Base-by-base conservation (phyloP, 305 asterid genomes). In the Euphrasia arctica region DNA sequence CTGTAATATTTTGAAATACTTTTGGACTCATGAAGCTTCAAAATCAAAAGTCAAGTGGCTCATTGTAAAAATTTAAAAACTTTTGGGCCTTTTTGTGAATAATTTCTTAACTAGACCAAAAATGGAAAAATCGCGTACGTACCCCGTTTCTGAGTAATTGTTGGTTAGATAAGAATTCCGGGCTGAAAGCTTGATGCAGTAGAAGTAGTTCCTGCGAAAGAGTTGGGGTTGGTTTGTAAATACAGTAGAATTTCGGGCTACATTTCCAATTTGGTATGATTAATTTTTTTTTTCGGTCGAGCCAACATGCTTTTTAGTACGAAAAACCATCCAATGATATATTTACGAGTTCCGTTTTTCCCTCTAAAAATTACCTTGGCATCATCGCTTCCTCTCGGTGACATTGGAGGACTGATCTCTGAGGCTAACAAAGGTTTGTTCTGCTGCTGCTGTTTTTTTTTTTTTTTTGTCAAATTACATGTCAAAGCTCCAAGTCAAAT, bases 151-250 rank as follows among this genome's bases (percentile, higher is more conserved):
- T 77, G 5, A 87, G 74, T 50, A 82, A 36, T 28, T 87, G 93
- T 42, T 81, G 95, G 69, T 67, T 80, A 41, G 79, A 69, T 65
- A 85, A 61, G 43, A 83, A 78, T 14, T 87, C 90, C 3, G 86
- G 85, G 70, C 85, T 83, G 64, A 82, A 85, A 10, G 85, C 90
- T 74, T 87, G 94, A 73, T 87, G 97, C 69, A 89, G 74, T 59
- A 79, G 68, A 74, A 80, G 67, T 50, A 85, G 41, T 66, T 90
- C 95, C 97, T 87, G 82, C 62, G 58, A 50, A 54, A 18, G 42
- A 43, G 58, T 60, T 34, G 60, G 57, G 49, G 39, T 7, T 25
- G 54, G 52, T 29, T 72, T 63, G 54, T 58, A 15, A 43, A 43
- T 43, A 43, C 12, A 2, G 13, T 9, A 3, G 14, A 12, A 45